phyloP scores from a whole-genome alignment of 2,329 filamentous ascomycete genomes.

The Ophidiomyces ophidiicola region DNA sequence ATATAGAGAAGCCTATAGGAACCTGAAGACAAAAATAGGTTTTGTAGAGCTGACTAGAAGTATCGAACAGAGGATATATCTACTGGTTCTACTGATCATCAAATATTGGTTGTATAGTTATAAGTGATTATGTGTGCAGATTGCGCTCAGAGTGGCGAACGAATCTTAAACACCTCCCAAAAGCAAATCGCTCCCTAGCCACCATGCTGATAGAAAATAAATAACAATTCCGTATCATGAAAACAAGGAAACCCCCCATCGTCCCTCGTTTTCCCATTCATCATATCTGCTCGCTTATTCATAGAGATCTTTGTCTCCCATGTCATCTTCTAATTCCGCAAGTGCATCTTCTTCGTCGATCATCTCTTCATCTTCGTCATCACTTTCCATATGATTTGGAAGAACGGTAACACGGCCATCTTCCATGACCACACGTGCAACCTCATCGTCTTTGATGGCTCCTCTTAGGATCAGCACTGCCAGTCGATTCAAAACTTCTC shows the following conservation, averaged over 20 bases:
- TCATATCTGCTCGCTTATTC: slow-evolving; percentile 32
- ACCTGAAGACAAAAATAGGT: background rate
- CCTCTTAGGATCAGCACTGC: slow-evolving; percentile 84
- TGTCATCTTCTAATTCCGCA: slow-evolving; percentile 53
- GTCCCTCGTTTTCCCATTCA: background rate
- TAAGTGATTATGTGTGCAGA: too few species aligned
- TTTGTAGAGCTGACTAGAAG: background rate
- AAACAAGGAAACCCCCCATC: background rate
- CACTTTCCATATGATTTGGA: slow-evolving; percentile 64
- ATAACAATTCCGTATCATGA: background rate
- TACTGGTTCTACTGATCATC: too few species aligned
- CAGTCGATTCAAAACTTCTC: slow-evolving; percentile 87
- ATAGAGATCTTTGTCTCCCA: slow-evolving; percentile 52
- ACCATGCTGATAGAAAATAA: background rate
- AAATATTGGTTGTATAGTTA: too few species aligned
- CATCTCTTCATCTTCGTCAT: slow-evolving; percentile 55
- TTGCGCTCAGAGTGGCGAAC: too few species aligned
- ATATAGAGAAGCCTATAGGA: too few species aligned
- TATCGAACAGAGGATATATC: too few species aligned
- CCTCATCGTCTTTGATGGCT: slow-evolving; percentile 73
- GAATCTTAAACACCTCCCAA: too few species aligned
- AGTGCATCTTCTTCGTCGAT: slow-evolving; percentile 62
- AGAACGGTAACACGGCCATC: slow-evolving; percentile 70
- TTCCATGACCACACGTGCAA: slow-evolving; percentile 63
- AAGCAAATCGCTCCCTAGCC: too few species aligned